Evolutionary conservation across 192 early-diverging fungal genomes (phyloP).

Genomic region (Backusella liffmaniae): DNA sequence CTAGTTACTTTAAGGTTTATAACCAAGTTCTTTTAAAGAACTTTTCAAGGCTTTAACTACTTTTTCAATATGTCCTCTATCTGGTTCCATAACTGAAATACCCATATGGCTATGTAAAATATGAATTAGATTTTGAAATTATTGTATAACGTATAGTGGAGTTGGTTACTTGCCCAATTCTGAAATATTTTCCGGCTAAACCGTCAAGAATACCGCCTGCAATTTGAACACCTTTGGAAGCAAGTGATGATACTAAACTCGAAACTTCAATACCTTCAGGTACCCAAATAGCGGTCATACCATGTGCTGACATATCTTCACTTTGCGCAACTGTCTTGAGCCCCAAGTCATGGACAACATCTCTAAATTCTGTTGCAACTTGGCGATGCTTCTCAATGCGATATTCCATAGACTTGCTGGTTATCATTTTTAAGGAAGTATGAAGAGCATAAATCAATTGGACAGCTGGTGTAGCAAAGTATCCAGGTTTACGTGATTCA

Average conservation of each 20-base stretch:
- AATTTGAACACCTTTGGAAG: constrained; percentile 78
- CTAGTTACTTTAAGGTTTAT: constrained; percentile 34
- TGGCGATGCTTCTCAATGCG: constrained; percentile 79
- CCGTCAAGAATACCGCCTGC: constrained; percentile 89
- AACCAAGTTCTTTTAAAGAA: constrained; percentile 59
- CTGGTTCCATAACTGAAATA: constrained; percentile 69
- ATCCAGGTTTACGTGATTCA: constrained; percentile 86
- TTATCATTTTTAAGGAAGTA: constrained; percentile 76
- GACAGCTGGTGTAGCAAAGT: constrained; percentile 98
- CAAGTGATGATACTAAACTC: constrained; percentile 77
- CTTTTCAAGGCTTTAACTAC: constrained; percentile 61
- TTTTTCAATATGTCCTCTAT: constrained; percentile 63
- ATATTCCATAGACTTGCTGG: constrained; percentile 66
- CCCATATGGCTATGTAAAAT: constrained; percentile 68
- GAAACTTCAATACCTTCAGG: constrained; percentile 77
- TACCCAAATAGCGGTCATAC: constrained; percentile 87
- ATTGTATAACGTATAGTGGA: not conserved
- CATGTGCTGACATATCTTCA: constrained; percentile 63
- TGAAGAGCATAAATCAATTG: constrained; percentile 89
- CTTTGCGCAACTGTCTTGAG: constrained; percentile 69
- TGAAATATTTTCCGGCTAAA: constrained; percentile 89
- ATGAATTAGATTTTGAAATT: not conserved
- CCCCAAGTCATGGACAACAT: constrained; percentile 64
- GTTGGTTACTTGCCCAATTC: constrained; percentile 58
- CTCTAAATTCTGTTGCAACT: constrained; percentile 75